Percentiles rank a stretch among this genome's conserved stretches.
These are phyloP conservation scores for Amylocystis lapponica DNA, from an alignment of 768 basidiomycete species.

Conservation along the genomic window DNA sequence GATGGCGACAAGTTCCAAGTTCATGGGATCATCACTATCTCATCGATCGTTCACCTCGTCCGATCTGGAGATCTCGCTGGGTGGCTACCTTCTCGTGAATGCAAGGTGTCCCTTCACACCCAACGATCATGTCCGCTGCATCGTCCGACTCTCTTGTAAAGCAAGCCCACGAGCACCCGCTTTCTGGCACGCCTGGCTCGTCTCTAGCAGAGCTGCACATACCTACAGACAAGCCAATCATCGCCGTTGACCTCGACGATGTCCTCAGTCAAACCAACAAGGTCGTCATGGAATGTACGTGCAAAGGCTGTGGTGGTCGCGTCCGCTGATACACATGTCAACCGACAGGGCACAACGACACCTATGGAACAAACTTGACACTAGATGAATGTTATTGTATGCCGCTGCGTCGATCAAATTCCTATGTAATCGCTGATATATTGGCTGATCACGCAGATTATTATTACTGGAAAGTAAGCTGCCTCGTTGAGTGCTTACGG, in stretches of 20 bases:
- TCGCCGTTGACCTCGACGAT: constrained; percentile 66
- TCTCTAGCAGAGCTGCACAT: background rate
- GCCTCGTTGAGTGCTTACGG: background rate
- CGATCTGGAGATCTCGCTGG: no score
- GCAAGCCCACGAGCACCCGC: constrained; percentile 5
- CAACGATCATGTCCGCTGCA: constrained; percentile 15
- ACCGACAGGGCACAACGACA: constrained; percentile 60
- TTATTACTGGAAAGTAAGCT: constrained; percentile 66
- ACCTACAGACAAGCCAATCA: constrained; percentile 29
- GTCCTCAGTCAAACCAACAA: constrained; percentile 61
- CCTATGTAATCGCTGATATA: no score
- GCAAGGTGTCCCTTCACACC: no score
- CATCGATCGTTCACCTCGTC: no score
- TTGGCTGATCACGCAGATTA: no score
- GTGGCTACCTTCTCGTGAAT: no score
- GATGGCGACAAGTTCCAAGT: no score
- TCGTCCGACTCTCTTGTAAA: constrained; percentile 12
- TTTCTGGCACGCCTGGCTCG: background rate
- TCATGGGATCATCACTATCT: no score
- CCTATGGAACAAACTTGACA: constrained; percentile 51
- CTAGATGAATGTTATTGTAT: constrained; percentile 56
- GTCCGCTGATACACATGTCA: background rate
- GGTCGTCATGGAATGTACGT: constrained; percentile 51
- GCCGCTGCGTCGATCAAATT: no score
- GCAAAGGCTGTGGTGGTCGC: background rate